phyloP scores from a whole-genome alignment of 2,329 filamentous ascomycete species.

The Diatrype stigma region DNA sequence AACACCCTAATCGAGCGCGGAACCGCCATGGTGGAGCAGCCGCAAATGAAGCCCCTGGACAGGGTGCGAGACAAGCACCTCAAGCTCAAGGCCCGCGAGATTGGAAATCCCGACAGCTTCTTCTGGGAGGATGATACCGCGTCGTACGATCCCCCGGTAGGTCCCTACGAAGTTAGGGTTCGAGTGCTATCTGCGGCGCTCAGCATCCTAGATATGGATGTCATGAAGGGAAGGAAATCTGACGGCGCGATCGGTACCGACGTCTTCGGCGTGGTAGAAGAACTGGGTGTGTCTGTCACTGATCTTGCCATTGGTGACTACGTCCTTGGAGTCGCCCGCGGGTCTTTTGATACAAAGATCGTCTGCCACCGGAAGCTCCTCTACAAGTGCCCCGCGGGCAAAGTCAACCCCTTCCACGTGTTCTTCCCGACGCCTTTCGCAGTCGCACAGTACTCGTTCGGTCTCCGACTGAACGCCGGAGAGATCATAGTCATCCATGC shows the following conservation, averaged over 20 bases:
- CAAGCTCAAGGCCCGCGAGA: conserved; percentile 10
- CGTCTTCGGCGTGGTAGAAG: conserved; percentile 32
- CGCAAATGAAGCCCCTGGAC: conserved; percentile 7
- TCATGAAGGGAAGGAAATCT: conserved; percentile 26
- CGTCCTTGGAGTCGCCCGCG: conserved; percentile 37
- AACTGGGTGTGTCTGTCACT: conserved; percentile 29
- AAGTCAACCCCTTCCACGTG: conserved; percentile 4
- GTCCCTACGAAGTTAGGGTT: conserved; percentile 43
- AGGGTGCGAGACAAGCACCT: conserved; percentile 9
- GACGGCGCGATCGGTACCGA: conserved; percentile 37
- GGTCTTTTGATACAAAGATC: conserved; percentile 31
- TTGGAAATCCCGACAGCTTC: conserved; percentile 8
- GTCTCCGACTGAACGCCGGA: conserved; percentile 21
- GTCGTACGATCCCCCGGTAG: conserved; percentile 18
- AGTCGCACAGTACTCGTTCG: conserved; percentile 41
- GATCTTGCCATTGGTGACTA: conserved; percentile 32
- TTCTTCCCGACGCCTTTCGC: conserved; percentile 35
- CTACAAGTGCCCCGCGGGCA: conserved; percentile 17
- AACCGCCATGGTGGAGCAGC: conserved; percentile 2
- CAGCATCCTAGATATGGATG: conserved; percentile 33
- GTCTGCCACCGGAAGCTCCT: conserved; percentile 35
- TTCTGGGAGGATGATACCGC: conserved; percentile 15
- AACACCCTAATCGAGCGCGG: conserved; percentile 42
- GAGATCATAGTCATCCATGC: conserved; percentile 39
- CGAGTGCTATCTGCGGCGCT: conserved; percentile 33